These are phyloP conservation scores for Pseudofabraea citricarpa DNA, from an alignment of 2,329 filamentous ascomycete species.

Conservation along the genomic window DNA sequence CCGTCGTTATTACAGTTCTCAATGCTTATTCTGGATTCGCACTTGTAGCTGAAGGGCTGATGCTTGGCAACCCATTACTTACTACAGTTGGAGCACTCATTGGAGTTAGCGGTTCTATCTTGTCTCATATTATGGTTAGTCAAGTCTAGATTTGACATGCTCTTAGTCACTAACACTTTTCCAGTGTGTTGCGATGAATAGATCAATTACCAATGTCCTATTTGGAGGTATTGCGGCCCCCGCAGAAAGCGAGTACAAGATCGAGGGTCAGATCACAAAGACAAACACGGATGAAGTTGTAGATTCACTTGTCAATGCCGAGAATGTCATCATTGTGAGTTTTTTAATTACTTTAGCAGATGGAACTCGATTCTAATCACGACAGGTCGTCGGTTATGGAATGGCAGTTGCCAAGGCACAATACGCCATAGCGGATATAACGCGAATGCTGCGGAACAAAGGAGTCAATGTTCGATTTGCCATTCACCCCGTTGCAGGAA, in stretches of 20 bases:
- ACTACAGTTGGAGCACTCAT: slow-evolving; percentile 85
- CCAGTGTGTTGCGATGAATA: slow-evolving; percentile 81
- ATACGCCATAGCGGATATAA: slow-evolving; percentile 83
- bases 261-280: slow-evolving; percentile 74
- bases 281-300: slow-evolving; percentile 78
- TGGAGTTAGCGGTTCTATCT: slow-evolving; percentile 81
- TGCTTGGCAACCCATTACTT: slow-evolving; percentile 82
- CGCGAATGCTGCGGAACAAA: slow-evolving; percentile 64
- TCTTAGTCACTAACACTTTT: slow-evolving; percentile 31
- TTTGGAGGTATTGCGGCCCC: slow-evolving; percentile 75
- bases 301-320: slow-evolving; percentile 68
- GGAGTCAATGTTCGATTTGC: slow-evolving; percentile 82
- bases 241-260: slow-evolving; percentile 61
- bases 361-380: slow-evolving; percentile 36
- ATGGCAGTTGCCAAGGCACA: slow-evolving; percentile 95
- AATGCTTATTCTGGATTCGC: slow-evolving; percentile 92
- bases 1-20: slow-evolving; percentile 82
- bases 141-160: neutral
- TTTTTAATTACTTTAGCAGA: too few species aligned
- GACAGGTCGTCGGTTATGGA: slow-evolving; percentile 67
- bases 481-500: slow-evolving; percentile 83
- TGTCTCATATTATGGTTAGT: slow-evolving; percentile 69
- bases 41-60: slow-evolving; percentile 84
- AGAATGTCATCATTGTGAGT: slow-evolving; percentile 74
- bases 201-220: slow-evolving; percentile 81